Percentiles rank a stretch among this genome's conserved stretches.
These are phyloP conservation scores for Rhodomyrtus tomentosa DNA, from an alignment of 345 rosid genomes.

Conservation along the genomic window DNA sequence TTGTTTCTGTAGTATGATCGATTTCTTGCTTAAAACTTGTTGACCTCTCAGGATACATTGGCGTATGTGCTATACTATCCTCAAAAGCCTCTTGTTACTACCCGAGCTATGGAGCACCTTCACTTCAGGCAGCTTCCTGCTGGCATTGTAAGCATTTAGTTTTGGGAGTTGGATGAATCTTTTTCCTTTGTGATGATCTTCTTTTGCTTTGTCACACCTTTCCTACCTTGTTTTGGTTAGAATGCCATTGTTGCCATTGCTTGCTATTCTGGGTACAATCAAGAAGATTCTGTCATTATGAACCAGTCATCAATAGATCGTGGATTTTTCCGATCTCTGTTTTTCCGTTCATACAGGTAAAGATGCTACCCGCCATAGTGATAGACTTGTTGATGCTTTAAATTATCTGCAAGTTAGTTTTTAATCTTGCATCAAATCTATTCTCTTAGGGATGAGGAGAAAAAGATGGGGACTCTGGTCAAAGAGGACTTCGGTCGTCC, in stretches of 20 bases:
- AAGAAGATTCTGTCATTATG: slow-evolving; percentile 99
- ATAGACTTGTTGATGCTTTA: background rate
- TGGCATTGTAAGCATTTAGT: slow-evolving; percentile 62
- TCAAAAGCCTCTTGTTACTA: slow-evolving; percentile 96
- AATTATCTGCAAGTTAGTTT: background rate
- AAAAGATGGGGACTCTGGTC: slow-evolving; percentile 97
- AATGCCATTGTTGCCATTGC: slow-evolving; percentile 96
- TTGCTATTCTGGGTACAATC: slow-evolving; percentile 98
- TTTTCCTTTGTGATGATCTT: background rate
- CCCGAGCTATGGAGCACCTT: slow-evolving; percentile 99
- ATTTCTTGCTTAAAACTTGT: background rate
- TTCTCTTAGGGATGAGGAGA: slow-evolving; percentile 80
- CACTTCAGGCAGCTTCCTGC: slow-evolving; percentile 99
- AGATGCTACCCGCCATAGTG: background rate
- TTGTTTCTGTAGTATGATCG: background rate
- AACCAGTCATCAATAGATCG: slow-evolving; percentile 95
- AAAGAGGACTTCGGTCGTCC: slow-evolving; percentile 98
- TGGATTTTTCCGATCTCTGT: slow-evolving; percentile 89
- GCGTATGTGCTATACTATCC: slow-evolving; percentile 98
- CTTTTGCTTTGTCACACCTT: background rate
- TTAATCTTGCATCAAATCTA: background rate
- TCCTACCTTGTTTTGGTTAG: slow-evolving; percentile 18
- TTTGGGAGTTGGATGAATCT: background rate
- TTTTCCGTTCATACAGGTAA: slow-evolving; percentile 91
- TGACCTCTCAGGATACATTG: slow-evolving; percentile 61